Conservation (phyloP, 1,284 basidiomycete genomes). For the Marasmius tenuissimus region DNA sequence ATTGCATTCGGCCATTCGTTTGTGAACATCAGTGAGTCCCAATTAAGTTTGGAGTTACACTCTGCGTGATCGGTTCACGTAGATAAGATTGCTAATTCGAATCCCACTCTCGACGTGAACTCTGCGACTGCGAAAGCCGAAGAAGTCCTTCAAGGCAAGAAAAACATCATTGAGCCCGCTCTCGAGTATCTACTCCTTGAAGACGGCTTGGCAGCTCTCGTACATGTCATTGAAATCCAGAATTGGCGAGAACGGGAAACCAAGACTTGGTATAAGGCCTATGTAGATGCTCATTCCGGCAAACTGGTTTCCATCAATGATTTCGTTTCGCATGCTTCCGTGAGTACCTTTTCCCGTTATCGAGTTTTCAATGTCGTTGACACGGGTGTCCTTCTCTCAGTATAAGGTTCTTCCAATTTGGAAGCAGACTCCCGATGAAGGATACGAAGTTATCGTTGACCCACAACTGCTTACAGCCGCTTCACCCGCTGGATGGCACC, state of each 20-base stretch:
- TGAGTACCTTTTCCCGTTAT: conserved; percentile 22
- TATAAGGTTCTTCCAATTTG: conserved; percentile 37
- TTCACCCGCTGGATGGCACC: conserved; percentile 18
- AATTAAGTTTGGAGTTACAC: neutral
- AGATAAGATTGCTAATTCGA: neutral
- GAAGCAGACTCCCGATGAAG: conserved; percentile 29
- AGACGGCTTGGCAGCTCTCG: conserved; percentile 48
- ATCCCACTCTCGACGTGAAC: neutral
- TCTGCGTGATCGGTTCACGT: neutral
- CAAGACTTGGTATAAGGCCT: conserved; percentile 61
- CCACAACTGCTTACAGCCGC: conserved; percentile 29
- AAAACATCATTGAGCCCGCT: neutral
- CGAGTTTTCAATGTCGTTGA: neutral
- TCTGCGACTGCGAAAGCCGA: neutral
- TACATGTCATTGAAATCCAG: conserved; percentile 53
- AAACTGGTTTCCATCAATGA: conserved; percentile 56
- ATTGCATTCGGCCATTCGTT: neutral
- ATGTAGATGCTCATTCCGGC: conserved; percentile 57
- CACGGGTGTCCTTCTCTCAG: conserved; percentile 12
- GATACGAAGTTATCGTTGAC: conserved; percentile 31
- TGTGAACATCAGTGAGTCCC: neutral
- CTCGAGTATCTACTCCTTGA: conserved; percentile 38
- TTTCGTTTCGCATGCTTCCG: conserved; percentile 47
- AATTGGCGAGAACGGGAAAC: conserved; percentile 24
- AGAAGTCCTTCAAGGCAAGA: neutral